phyloP scores from a whole-genome alignment of 1,139 yeast genomes.

The Candida buenavistaensis region DNA sequence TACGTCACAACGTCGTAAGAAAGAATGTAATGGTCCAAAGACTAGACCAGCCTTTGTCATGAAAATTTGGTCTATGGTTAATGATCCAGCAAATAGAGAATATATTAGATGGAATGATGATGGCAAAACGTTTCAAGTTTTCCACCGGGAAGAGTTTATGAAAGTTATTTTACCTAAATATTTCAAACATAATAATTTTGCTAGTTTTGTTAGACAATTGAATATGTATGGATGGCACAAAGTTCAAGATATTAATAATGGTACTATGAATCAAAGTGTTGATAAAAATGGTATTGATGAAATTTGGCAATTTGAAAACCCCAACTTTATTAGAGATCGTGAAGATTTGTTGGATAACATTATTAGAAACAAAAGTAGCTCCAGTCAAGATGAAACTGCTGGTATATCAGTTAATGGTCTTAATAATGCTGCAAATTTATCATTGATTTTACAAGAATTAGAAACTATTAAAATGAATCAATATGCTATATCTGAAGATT shows the following conservation, averaged over 20 bases:
- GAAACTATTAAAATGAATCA: constrained; percentile 79
- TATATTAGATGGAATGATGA: constrained; percentile 83
- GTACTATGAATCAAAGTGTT: constrained; percentile 54
- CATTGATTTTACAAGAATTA: constrained; percentile 64
- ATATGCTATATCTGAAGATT: constrained; percentile 76
- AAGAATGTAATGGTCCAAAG: constrained; percentile 38
- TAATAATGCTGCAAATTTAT: constrained; percentile 43
- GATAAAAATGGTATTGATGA: constrained; percentile 48
- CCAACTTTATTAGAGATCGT: constrained; percentile 69
- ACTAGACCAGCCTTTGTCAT: constrained; percentile 83
- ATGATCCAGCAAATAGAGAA: constrained; percentile 67
- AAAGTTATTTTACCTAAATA: constrained; percentile 81
- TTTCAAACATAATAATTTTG: constrained; percentile 91
- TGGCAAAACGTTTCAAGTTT: constrained; percentile 83
- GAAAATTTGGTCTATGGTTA: constrained; percentile 94
- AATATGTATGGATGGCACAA: constrained; percentile 99
- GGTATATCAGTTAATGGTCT: constrained; percentile 5
- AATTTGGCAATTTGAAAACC: constrained; percentile 77
- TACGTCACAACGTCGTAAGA: constrained; percentile 19
- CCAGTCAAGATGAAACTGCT: constrained; percentile 34
- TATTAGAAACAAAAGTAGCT: constrained; percentile 45
- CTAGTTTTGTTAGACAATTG: constrained; percentile 90
- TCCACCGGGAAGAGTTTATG: constrained; percentile 84
- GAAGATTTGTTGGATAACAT: constrained; percentile 77
- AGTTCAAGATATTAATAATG: constrained; percentile 74